Base-by-base conservation (phyloP, 148 eudicot genomes). In the Talinum fruticosum region DNA sequence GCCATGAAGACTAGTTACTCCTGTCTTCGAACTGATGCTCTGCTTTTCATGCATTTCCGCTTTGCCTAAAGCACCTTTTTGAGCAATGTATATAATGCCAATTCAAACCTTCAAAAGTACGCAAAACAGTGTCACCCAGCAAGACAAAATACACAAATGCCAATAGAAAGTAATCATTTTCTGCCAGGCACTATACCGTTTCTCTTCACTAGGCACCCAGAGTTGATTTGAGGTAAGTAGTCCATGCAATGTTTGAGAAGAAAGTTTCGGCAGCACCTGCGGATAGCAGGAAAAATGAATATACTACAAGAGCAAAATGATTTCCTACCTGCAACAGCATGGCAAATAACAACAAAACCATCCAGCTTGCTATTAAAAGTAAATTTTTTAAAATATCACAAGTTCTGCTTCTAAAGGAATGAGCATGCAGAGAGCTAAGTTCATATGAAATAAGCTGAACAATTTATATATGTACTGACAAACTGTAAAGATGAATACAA, bases 121-220 rank as follows among this genome's bases (percentile, higher is more conserved):
- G 71, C 37, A n/a, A 57, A 78, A 71, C 37, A 82, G 54, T 77
- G 80, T 74, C 54, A 83, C 64, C 44, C 75, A 76, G 62, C 64
- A 45, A 47, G 71, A 78, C 69, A 74, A 62, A 35, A 54, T 54
- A 41, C 23, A 29, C 68, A 47, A 51, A 57, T 76, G 37, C 62
- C 54, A 28, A 30, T 53, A 41, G 59, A 45, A 23, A 49, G 41
- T 28, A 65, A 73, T n/a, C 29, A 23, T 64, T 69, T 37, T 33
- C 4, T 28, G 61, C 47, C 18, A 18, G 79, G 23, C 21, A 70
- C 57, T 72, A 85, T 85, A 96, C 99, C 99, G 83, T 85, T 90
- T 93, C 87, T 96, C 98, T 89, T 96, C 99, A 84, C 90, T 90
- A 51, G 93, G 97, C 76, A 93, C 87, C 99, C 99, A 96, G 78